Base-by-base conservation (phyloP, 768 basidiomycete genomes). In the Termitomyces sp. region DNA sequence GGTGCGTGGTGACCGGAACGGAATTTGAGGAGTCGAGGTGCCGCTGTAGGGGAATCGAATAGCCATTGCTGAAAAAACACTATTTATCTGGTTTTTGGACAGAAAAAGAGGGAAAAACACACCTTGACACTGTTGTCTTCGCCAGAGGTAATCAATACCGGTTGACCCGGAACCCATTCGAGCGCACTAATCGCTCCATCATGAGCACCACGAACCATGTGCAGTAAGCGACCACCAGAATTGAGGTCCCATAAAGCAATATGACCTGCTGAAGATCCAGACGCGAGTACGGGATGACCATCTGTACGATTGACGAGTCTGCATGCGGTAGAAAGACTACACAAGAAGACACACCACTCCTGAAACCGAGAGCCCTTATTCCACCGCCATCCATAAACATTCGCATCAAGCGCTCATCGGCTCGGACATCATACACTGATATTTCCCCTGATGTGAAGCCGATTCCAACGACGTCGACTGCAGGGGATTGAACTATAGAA, bases 121-220 rank as follows among this genome's bases (percentile, higher is more conserved):
- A 94, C 95, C 80, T 98, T 98, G 57, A 99, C 81, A 63, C 92
- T 91, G 68, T 99, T 99, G 67, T 98, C 97, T 60, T 89, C 90
- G 21, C 94, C 91, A 2, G 91, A 91, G 35, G 86, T 94, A 58
- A 98, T 79, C 47, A 99, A 74, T 12, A 99, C 72, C 8, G 94
- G 92, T 67, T 99, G 96, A 3, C 94, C 90, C 3, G 93, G 85
- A 7, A 98, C 81, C 94, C 95, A 99, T 66, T 96, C 87, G 5
- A 96, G 68, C 1, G 89, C 81, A 44, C 84, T 86, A 26, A 98
- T 82, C 1, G 86, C 80, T 17, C 89, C 86, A 58, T 97, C 93
- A 64, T 99, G 97, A 3, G 94, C 94, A 30, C 88, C 91, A 40
- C 87, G 82, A 40, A 95, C 72, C 66, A 94, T 83, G 67, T 97